These are phyloP conservation scores for Coprinopsis marcescibilis DNA, from an alignment of 768 basidiomycete species.

Conservation along the genomic window DNA sequence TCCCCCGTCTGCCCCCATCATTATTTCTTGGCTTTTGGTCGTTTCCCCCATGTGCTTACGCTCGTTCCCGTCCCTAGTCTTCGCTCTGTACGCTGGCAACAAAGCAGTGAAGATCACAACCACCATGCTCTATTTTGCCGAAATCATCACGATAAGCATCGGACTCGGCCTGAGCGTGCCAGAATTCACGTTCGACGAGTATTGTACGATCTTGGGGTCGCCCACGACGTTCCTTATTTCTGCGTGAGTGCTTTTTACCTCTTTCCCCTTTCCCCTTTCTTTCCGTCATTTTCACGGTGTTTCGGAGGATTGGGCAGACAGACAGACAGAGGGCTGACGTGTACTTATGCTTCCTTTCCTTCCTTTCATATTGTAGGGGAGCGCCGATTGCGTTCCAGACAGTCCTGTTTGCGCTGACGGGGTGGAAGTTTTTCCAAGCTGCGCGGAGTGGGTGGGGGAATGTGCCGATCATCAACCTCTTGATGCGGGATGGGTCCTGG, in stretches of 20 bases:
- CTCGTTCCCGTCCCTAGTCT: too few relatives aligned
- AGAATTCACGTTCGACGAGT: constrained; percentile 26
- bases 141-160: constrained; percentile 27
- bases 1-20: too few relatives aligned
- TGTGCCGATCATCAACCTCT: constrained; percentile 31
- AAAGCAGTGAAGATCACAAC: neutral
- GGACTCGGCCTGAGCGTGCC: constrained; percentile 26
- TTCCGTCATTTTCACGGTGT: too few relatives aligned
- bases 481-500: constrained; percentile 40
- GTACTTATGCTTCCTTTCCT: neutral
- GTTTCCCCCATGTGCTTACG: too few relatives aligned
- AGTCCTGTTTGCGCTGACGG: constrained; percentile 32
- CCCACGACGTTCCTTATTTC: constrained; percentile 21
- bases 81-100: constrained; percentile 27
- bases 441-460: constrained; percentile 34
- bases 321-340: too few relatives aligned
- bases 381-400: constrained; percentile 30
- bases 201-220: constrained; percentile 25
- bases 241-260: constrained; percentile 22
- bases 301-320: too few relatives aligned
- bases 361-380: neutral
- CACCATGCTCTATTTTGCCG: constrained; percentile 17
- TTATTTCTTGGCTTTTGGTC: too few relatives aligned
- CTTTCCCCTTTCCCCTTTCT: too few relatives aligned
- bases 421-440: constrained; percentile 29